Evolutionary conservation across 1,284 basidiomycete genomes (phyloP), one percentile per base, ranked within the genome.

Genomic region (Pyrrhoderma lamaoense): DNA sequence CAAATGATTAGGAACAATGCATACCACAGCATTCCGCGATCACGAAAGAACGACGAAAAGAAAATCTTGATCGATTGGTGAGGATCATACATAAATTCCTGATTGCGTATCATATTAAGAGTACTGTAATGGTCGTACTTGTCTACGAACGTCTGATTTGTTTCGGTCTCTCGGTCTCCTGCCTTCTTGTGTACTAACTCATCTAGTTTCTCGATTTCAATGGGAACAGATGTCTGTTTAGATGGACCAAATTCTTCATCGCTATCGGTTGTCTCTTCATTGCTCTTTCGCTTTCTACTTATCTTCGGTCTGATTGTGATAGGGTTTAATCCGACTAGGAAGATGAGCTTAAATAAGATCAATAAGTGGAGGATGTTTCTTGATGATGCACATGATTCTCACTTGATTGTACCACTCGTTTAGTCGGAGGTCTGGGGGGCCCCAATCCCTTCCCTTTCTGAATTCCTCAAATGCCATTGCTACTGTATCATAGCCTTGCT

Each of bases 11-110:
- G 39, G 18, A 45, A 22, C 54, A 43, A 11, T 1, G 61, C 70
- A 34, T 58, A 84, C 82, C 76, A 85, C 45, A 79, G 69, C 44
- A 86, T 67, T 8, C 84, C 84, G 48, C 79, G 73, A 47, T 79
- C 72, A 21, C 75, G 71, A 67, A 79, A 79, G 56, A 78, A 77
- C 3, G 78, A 80, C 0, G 82, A 83, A 47, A 89, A 70, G 62
- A 85, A 87, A 7, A 83, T 67, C 49, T 71, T 73, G 25, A 79
- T 63, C 16, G 66, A 62, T 1, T 59, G 59, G 57, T 78, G 80
- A 0, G 83, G 80, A 50, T 85, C 71, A 54, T 71, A 63, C 42
- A 86, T 64, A 64, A 88, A 88, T 2, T 62, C 59, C 1, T 71
- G 60, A 55, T 79, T 65, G 34, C 59, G 27, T 5, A 31, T 31